A percentile compares a stretch with the other conserved stretches of the same genome.
Conservation (phyloP, 768 basidiomycete genomes). For the Lepiota brunneoincarnata region DNA sequence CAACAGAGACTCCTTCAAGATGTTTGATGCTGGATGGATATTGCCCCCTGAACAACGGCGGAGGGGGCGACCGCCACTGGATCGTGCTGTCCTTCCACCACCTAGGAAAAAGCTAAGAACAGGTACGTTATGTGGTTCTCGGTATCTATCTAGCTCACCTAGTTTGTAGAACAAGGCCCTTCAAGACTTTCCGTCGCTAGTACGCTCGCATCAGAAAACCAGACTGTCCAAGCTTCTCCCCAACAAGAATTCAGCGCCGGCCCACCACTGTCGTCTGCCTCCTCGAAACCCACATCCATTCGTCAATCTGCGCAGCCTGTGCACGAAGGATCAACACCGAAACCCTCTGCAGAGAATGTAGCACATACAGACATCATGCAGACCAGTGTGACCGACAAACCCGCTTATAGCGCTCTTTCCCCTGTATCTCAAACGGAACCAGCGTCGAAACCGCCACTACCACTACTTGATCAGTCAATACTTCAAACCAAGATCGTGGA, state of each 20-base stretch:
- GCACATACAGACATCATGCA: neutral
- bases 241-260: constrained; percentile 15
- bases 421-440: neutral
- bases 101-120: constrained; percentile 55
- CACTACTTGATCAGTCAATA: constrained; percentile 1
- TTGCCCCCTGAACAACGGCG: constrained; percentile 72
- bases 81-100: constrained; percentile 43
- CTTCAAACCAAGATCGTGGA: constrained; percentile 18
- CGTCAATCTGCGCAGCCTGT: neutral
- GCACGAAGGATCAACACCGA: neutral
- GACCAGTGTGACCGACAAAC: neutral
- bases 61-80: constrained; percentile 47
- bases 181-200: constrained; percentile 47
- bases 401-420: neutral
- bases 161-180: constrained; percentile 30
- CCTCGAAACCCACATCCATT: constrained; percentile 9
- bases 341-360: neutral
- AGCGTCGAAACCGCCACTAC: neutral
- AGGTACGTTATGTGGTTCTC: constrained; percentile 28
- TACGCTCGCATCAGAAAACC: constrained; percentile 45
- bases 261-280: constrained; percentile 18
- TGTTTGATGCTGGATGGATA: constrained; percentile 90
- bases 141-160: neutral
- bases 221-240: constrained; percentile 26
- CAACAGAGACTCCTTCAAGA: constrained; percentile 66